These are phyloP conservation scores for Scutellaria minor DNA, from an alignment of 257 asterid species.

Conservation along the genomic window DNA sequence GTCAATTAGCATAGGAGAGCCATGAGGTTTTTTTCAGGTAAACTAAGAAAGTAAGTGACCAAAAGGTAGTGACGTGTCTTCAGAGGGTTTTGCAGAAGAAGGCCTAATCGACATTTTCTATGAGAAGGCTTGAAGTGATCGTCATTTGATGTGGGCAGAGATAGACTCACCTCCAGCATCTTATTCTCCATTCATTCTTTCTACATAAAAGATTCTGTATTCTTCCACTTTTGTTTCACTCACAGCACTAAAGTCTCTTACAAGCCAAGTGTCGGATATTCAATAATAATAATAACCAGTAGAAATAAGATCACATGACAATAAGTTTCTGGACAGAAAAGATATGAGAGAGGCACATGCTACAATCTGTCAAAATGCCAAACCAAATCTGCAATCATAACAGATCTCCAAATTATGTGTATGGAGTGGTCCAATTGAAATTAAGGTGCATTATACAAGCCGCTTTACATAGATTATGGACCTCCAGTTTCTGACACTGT, in stretches of 20 bases:
- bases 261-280: background rate
- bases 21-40: background rate
- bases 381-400: background rate
- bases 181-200: background rate
- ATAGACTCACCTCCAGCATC: background rate
- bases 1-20: background rate
- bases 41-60: background rate
- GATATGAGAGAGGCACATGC: background rate
- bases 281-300: background rate
- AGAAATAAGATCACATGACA: background rate
- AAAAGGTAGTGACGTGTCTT: background rate
- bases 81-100: background rate
- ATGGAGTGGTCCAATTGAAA: constrained; percentile 11
- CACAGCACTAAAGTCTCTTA: background rate
- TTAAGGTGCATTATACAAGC: background rate
- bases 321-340: background rate
- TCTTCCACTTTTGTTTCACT: background rate
- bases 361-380: background rate
- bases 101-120: background rate
- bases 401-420: background rate
- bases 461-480: background rate
- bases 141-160: background rate
- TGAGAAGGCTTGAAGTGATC: no score
- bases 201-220: background rate
- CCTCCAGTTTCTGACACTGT: constrained; percentile 1